These are phyloP conservation scores for Cladosporium sp. DNA, from an alignment of 2,329 filamentous ascomycete species.

Conservation along the genomic window DNA sequence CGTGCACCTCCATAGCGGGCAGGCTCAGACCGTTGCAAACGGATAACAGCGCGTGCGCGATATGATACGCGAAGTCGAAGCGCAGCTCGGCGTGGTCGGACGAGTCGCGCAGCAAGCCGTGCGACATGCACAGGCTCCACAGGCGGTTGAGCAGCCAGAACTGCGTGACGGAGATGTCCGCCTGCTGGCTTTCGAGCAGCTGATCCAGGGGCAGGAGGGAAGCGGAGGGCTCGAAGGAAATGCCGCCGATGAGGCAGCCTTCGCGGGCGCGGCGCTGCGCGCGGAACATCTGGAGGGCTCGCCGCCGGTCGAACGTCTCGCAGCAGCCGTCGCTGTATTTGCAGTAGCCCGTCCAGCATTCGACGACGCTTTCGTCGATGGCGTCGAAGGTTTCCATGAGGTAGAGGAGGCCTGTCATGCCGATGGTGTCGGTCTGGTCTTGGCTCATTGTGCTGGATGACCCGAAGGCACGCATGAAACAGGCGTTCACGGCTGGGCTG, in stretches of 20 bases:
- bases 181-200: slow-evolving; percentile 35
- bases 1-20: slow-evolving; percentile 38
- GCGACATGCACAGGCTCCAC: slow-evolving; percentile 37
- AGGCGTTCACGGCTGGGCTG: slow-evolving; percentile 34
- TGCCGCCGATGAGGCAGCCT: slow-evolving; percentile 31
- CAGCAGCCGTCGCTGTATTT: slow-evolving; percentile 23
- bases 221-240: slow-evolving; percentile 33
- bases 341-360: slow-evolving; percentile 40
- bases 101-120: slow-evolving; percentile 31
- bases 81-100: slow-evolving; percentile 34
- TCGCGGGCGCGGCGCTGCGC: slow-evolving; percentile 21
- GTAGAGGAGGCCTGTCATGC: slow-evolving; percentile 38
- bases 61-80: slow-evolving; percentile 31
- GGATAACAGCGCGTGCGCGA: slow-evolving; percentile 32
- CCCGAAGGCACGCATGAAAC: slow-evolving; percentile 37
- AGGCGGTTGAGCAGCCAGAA: slow-evolving; percentile 40
- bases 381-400: slow-evolving; percentile 41
- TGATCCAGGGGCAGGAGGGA: slow-evolving; percentile 19
- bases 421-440: slow-evolving; percentile 35
- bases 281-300: slow-evolving; percentile 29
- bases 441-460: slow-evolving; percentile 35
- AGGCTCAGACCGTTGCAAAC: slow-evolving; percentile 29
- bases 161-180: slow-evolving; percentile 38
- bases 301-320: slow-evolving; percentile 31
- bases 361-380: slow-evolving; percentile 38